Conservation (phyloP, 2,329 filamentous ascomycete species). For the Bipolaris oryzae region DNA sequence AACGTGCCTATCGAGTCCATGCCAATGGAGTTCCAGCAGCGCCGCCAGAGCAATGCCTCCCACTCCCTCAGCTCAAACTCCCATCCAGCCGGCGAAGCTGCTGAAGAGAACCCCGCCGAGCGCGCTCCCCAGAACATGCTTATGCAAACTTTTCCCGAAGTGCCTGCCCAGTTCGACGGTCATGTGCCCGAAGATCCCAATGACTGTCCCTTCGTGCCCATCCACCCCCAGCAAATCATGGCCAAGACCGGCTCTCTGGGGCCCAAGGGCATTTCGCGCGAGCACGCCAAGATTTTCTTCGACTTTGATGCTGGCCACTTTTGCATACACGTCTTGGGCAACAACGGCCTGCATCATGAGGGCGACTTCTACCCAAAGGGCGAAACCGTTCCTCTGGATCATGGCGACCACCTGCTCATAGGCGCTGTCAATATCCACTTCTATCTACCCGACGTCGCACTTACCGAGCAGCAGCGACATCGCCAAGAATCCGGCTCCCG, state of each 20-base stretch:
- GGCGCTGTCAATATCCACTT: conserved; percentile 73
- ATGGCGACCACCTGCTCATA: conserved; percentile 72
- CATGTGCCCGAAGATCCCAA: conserved; percentile 64
- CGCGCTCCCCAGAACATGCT: conserved; percentile 44
- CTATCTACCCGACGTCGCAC: conserved; percentile 61
- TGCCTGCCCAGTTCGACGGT: conserved; percentile 59
- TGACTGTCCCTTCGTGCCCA: conserved; percentile 70
- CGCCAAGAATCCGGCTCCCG: conserved; percentile 58
- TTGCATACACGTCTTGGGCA: conserved; percentile 66
- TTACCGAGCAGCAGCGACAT: conserved; percentile 58
- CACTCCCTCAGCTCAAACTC: conserved; percentile 60
- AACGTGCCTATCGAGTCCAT: conserved; percentile 41
- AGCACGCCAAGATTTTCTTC: conserved; percentile 75
- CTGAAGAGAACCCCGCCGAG: conserved; percentile 35
- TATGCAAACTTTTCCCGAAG: conserved; percentile 45
- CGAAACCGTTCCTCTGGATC: conserved; percentile 57
- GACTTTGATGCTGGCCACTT: conserved; percentile 68
- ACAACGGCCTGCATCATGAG: conserved; percentile 67
- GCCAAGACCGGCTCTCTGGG: conserved; percentile 59
- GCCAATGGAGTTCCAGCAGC: conserved; percentile 45
- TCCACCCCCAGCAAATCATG: conserved; percentile 65
- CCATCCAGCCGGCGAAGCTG: conserved; percentile 44
- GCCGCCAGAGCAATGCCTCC: conserved; percentile 46
- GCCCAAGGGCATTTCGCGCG: conserved; percentile 74
- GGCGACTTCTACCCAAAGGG: conserved; percentile 27